These are phyloP conservation scores for Arbutus unedo DNA, from an alignment of 148 eudicot species.

Conservation along the genomic window DNA sequence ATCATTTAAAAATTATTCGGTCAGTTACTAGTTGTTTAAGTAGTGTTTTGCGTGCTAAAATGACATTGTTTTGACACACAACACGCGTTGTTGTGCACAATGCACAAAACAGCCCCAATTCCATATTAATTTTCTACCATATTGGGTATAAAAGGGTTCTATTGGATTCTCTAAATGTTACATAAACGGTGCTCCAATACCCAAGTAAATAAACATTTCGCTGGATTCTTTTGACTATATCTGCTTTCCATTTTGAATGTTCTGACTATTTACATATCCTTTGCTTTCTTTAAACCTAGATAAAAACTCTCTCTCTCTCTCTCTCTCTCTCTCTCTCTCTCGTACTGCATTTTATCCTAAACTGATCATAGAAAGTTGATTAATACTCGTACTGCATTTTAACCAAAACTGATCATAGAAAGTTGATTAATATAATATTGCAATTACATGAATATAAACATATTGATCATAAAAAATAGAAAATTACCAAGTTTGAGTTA, in stretches of 20 bases:
- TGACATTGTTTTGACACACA: too few relatives aligned
- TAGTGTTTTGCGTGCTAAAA: too few relatives aligned
- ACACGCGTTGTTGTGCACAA: too few relatives aligned
- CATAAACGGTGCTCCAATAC: slow-evolving; percentile 17
- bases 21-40: too few relatives aligned
- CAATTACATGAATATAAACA: too few relatives aligned
- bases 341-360: not conserved
- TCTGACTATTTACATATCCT: slow-evolving; percentile 16
- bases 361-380: slow-evolving; percentile 2
- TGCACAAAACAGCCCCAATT: too few relatives aligned
- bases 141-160: slow-evolving; percentile 18
- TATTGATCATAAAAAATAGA: too few relatives aligned
- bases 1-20: too few relatives aligned
- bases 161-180: slow-evolving; percentile 23
- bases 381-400: too few relatives aligned
- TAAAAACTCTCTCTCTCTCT: not conserved
- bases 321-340: not conserved
- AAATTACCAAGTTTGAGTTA: too few relatives aligned
- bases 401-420: too few relatives aligned
- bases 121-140: not conserved
- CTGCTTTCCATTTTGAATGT: slow-evolving; percentile 1
- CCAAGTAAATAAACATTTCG: slow-evolving; percentile 19
- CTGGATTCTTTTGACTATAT: slow-evolving; percentile 20
- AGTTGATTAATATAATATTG: not conserved
- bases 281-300: not conserved